Conservation (phyloP, 768 basidiomycete species). For the Psilocybe tampanensis region DNA sequence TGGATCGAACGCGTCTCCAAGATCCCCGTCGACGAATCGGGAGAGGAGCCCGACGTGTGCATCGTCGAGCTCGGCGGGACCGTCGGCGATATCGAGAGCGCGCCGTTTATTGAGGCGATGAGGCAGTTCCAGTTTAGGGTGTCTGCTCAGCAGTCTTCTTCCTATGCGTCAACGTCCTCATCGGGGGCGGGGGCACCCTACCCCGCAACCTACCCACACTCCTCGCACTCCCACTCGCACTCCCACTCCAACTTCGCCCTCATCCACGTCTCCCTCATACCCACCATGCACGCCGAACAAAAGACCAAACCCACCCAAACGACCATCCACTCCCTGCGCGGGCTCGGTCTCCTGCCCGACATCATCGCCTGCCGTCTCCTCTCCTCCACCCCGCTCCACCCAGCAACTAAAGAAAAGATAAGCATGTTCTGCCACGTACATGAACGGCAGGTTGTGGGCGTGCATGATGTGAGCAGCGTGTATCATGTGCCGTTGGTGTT, state of each 20-base stretch:
- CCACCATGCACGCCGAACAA: constrained; percentile 97
- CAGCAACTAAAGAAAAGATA: constrained; percentile 91
- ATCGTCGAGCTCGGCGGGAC: constrained; percentile 99
- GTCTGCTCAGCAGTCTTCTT: constrained; percentile 47
- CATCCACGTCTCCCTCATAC: constrained; percentile 96
- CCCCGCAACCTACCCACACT: neutral
- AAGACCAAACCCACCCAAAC: constrained; percentile 99
- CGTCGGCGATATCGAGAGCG: constrained; percentile 98
- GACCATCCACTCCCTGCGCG: constrained; percentile 90
- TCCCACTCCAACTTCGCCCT: constrained; percentile 86
- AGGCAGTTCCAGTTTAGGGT: constrained; percentile 99
- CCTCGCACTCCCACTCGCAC: neutral
- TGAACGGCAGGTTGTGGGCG: constrained; percentile 87
- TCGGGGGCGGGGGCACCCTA: neutral
- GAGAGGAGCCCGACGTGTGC: constrained; percentile 92
- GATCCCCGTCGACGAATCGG: constrained; percentile 93
- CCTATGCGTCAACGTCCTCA: neutral
- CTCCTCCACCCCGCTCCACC: constrained; percentile 78
- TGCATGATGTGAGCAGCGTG: constrained; percentile 95
- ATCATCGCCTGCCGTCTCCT: constrained; percentile 91
- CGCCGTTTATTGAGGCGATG: constrained; percentile 98
- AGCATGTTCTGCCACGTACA: constrained; percentile 99
- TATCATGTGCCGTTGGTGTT: constrained; percentile 96
- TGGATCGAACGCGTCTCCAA: constrained; percentile 97
- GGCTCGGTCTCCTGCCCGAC: constrained; percentile 91